Conservation (phyloP, 257 asterid species). For the Capsicum pubescens region DNA sequence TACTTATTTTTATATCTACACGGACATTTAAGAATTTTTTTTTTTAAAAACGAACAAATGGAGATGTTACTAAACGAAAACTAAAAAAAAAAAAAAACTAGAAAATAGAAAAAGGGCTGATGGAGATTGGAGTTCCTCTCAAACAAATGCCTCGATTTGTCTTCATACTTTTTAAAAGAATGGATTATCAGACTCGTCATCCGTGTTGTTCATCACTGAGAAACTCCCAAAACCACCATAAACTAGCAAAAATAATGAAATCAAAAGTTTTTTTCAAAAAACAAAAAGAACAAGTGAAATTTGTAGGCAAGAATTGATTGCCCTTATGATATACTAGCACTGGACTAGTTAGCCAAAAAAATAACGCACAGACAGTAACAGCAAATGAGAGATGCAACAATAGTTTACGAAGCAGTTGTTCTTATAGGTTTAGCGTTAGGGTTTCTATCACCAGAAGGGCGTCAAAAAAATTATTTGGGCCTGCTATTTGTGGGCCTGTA, state of each 20-base stretch:
- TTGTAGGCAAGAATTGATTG: no score
- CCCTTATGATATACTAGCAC: no score
- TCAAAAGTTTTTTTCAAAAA: neutral
- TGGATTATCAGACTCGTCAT: slow-evolving; percentile 96
- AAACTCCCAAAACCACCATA: slow-evolving; percentile 32
- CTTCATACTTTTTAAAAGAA: slow-evolving; percentile 56
- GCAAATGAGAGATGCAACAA: neutral
- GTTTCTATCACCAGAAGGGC: neutral
- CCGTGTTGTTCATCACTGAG: slow-evolving; percentile 70
- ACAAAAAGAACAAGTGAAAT: no score
- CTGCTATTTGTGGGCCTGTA: neutral
- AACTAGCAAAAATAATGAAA: neutral
- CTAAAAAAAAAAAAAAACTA: no score
- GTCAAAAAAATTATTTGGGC: neutral
- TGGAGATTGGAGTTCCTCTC: slow-evolving; percentile 53
- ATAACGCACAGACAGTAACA: neutral
- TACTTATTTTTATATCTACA: no score
- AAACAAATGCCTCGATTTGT: slow-evolving; percentile 91
- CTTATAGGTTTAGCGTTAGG: neutral
- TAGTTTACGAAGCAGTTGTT: neutral
- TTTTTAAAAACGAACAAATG: no score
- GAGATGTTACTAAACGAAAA: no score
- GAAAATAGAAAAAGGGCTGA: neutral
- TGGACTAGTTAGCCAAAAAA: no score
- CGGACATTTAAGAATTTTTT: no score